A percentile compares a stretch with the other conserved stretches of the same genome.
Conservation (phyloP, 768 basidiomycete genomes). For the Collybia sordida region DNA sequence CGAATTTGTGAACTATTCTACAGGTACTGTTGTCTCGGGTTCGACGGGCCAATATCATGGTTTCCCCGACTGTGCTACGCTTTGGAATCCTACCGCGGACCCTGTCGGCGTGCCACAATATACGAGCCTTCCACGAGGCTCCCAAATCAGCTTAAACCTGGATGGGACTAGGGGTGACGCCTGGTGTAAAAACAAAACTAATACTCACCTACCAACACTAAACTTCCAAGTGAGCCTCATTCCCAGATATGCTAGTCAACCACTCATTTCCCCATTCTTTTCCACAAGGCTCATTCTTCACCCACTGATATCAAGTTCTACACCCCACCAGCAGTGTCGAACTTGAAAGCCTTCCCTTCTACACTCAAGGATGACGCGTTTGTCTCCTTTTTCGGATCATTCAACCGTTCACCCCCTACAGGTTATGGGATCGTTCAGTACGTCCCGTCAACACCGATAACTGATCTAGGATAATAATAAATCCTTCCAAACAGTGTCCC, state of each 20-base stretch:
- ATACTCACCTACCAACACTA: slow-evolving; percentile 36
- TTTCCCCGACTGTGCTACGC: slow-evolving; percentile 42
- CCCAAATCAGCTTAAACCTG: slow-evolving; percentile 38
- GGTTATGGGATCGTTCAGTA: slow-evolving; percentile 46
- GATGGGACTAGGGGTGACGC: slow-evolving; percentile 27
- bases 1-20: slow-evolving; percentile 24
- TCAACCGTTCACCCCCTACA: slow-evolving; percentile 38
- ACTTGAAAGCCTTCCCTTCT: slow-evolving; percentile 23
- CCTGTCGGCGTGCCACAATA: slow-evolving; percentile 39
- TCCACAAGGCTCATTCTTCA: slow-evolving; percentile 42
- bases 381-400: slow-evolving; percentile 45
- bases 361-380: slow-evolving; percentile 33
- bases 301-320: slow-evolving; percentile 48
- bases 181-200: slow-evolving; percentile 29
- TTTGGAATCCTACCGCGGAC: slow-evolving; percentile 43
- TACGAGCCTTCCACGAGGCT: slow-evolving; percentile 26
- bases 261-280: background rate
- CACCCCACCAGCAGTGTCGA: slow-evolving; percentile 5
- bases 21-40: background rate
- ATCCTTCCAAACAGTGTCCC: slow-evolving; percentile 18
- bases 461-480: no score
- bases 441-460: background rate
- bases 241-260: background rate
- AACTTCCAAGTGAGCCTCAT: slow-evolving; percentile 34
- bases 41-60: slow-evolving; percentile 27